phyloP scores from a whole-genome alignment of 805 yeast species.

The Candida sakaeoensis region DNA sequence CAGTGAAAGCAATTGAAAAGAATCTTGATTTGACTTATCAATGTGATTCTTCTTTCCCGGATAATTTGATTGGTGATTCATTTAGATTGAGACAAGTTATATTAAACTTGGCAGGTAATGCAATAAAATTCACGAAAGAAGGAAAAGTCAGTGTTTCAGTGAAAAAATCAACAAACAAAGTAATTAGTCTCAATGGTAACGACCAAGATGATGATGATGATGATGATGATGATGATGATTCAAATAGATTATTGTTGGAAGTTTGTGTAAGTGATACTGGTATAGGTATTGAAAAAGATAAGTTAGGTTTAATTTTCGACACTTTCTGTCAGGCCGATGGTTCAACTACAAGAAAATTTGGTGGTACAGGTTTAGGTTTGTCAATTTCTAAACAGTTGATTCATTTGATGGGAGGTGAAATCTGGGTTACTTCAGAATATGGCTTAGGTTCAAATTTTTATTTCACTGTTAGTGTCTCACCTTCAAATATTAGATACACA shows the following conservation, averaged over 20 bases:
- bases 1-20: slow-evolving; percentile 86
- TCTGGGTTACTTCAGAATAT: slow-evolving; percentile 81
- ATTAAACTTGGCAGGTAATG: slow-evolving; percentile 82
- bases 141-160: slow-evolving; percentile 81
- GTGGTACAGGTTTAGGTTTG: slow-evolving; percentile 88
- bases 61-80: slow-evolving; percentile 81
- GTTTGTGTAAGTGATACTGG: slow-evolving; percentile 90
- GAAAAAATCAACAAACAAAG: slow-evolving; percentile 42
- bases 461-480: slow-evolving; percentile 77
- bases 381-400: slow-evolving; percentile 85
- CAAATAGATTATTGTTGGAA: slow-evolving; percentile 52
- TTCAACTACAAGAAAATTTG: slow-evolving; percentile 86
- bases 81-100: slow-evolving; percentile 86
- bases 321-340: slow-evolving; percentile 94
- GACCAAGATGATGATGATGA: too few species aligned
- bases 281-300: slow-evolving; percentile 83
- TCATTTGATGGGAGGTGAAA: slow-evolving; percentile 90
- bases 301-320: slow-evolving; percentile 79
- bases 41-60: slow-evolving; percentile 85
- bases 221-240: slow-evolving; percentile 22
- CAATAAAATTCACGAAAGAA: slow-evolving; percentile 78
- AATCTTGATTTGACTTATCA: slow-evolving; percentile 76
- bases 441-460: slow-evolving; percentile 82
- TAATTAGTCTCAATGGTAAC: slow-evolving; percentile 7
- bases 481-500: slow-evolving; percentile 58